These are phyloP conservation scores for Metschnikowia similis DNA, from an alignment of 805 yeast species.

Conservation along the genomic window DNA sequence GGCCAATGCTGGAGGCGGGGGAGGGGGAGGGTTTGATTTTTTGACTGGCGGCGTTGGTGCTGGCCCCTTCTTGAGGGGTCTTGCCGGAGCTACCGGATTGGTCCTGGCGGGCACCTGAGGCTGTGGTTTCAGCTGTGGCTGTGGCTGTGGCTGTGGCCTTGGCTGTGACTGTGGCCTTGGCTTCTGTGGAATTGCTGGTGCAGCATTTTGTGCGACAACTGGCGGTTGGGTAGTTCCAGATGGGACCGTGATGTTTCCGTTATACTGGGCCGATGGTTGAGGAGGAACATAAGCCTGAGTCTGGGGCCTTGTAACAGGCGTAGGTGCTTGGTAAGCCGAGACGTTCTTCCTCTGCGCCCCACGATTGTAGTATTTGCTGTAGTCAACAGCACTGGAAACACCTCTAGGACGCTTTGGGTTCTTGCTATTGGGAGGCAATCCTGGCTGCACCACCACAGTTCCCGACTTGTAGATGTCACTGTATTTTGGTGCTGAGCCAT, in stretches of 20 bases:
- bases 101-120: constrained; percentile 8
- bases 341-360: constrained; percentile 16
- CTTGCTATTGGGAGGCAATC: constrained; percentile 68
- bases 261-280: constrained; percentile 15
- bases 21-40: constrained; percentile 35
- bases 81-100: constrained; percentile 21
- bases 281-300: constrained; percentile 13
- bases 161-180: constrained; percentile 12
- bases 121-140: constrained; percentile 1
- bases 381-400: constrained; percentile 34
- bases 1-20: constrained; percentile 64
- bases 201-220: background rate
- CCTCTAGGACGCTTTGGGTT: constrained; percentile 75
- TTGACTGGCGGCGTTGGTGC: constrained; percentile 64
- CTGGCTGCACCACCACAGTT: constrained; percentile 73
- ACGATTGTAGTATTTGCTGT: constrained; percentile 39
- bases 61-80: constrained; percentile 27
- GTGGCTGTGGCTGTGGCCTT: background rate
- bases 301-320: constrained; percentile 15
- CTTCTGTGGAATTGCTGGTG: constrained; percentile 10
- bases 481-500: constrained; percentile 52
- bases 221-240: background rate
- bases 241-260: constrained; percentile 5
- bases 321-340: constrained; percentile 13
- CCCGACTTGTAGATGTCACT: constrained; percentile 86